Evolutionary conservation across 768 basidiomycete genomes (phyloP), one percentile per base, ranked within the genome.

Genomic region (Austroboletus eburneus): DNA sequence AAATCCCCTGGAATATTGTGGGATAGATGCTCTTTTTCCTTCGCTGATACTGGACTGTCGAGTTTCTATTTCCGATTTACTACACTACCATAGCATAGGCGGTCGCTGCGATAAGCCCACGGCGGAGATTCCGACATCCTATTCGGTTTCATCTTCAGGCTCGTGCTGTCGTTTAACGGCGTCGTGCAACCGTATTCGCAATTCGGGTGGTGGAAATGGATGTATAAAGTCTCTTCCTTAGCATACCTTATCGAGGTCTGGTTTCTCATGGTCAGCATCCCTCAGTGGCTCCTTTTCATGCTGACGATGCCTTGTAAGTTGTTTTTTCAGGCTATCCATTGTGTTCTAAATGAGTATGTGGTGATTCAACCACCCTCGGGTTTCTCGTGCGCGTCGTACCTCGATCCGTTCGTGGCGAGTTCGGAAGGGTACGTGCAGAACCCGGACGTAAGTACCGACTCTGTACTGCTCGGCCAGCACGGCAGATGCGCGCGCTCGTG

Each of bases 151-250:
- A 52, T 83, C 10, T 83, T 84, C 56, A 75, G 79, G 0, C 83
- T 85, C 53, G 75, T 83, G 30, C 56, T 85, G 43, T 80, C 71
- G n/a, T 85, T 86, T 57, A 74, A 84, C 51, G 84, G 83, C 50
- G 80, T 86, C 30, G 58, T 87, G 4, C 85, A 87, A 54, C 85
- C 85, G 7, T 82, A 69, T 57, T 54, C 70, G 8, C 69, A 72
- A 16, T 75, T 87, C 3, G 77, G 78, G 12, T 83, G 82, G 78
- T 87, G 85, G 85, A 58, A 64, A 42, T 87, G 84, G 83, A 83
- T 85, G 83, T 86, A 75, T 50, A 69, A 58, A 45, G 8, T 75
- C 23, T 78, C 77, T 3, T 78, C 79, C 0, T 79, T 69, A 58
- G 76, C 76, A 2, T 82, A 83, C 52, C 64, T 83, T 22, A 69